Percentiles rank a stretch among this genome's conserved stretches.
Evolutionary conservation across 306 rosid species (phyloP).

Genomic region (Trifolium subterraneum): DNA sequence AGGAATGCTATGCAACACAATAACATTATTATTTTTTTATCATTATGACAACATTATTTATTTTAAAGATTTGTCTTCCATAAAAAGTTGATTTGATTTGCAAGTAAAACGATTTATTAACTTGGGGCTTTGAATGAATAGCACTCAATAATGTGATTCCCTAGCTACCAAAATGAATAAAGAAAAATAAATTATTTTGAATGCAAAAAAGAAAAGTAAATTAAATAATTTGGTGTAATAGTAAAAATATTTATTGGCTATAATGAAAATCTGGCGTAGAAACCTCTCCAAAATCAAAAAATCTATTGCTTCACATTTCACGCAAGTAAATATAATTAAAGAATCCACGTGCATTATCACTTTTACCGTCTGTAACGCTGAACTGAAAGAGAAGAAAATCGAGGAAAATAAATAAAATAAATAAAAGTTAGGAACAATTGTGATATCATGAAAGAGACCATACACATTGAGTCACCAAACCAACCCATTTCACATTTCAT

Average conservation of each 20-base stretch:
- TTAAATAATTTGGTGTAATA: too few species aligned
- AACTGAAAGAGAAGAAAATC: background rate
- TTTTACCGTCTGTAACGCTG: background rate
- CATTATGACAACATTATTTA: too few species aligned
- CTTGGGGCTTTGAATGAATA: background rate
- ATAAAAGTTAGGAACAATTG: background rate
- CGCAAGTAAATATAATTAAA: slow-evolving; percentile 31
- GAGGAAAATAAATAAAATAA: background rate
- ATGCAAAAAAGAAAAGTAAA: too few species aligned
- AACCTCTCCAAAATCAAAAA: background rate
- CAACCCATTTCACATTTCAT: background rate
- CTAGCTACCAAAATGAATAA: background rate
- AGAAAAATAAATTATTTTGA: background rate
- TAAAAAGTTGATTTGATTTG: background rate
- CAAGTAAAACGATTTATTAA: background rate
- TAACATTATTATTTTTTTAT: too few species aligned
- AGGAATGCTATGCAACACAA: too few species aligned
- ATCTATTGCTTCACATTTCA: background rate
- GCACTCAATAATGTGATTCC: background rate
- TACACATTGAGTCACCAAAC: slow-evolving; percentile 30
- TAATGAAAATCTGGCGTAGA: slow-evolving; percentile 7
- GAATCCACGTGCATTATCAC: background rate
- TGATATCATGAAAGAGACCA: slow-evolving; percentile 42
- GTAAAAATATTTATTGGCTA: background rate
- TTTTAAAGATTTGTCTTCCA: background rate